Base-by-base conservation (phyloP, 1,284 basidiomycete genomes). In the Cutaneotrichosporon sp. region DNA sequence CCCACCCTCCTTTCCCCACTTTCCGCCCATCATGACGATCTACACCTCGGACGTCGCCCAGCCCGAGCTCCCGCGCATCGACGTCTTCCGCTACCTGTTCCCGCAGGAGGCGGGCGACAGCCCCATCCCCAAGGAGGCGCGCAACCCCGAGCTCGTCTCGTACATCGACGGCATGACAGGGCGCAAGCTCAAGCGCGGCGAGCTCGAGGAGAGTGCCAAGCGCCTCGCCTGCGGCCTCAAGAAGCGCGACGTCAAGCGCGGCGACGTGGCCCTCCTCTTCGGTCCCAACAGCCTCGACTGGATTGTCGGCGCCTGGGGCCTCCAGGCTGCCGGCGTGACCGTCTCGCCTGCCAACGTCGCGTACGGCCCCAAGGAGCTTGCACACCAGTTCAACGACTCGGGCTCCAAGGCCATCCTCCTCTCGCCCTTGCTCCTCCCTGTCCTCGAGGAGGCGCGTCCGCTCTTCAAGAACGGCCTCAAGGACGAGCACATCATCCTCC, bases 91-190 rank as follows among this genome's bases (percentile, higher is more conserved):
- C 22, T 65, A 62, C 58, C 43, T 65, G 18, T 58, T 65, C 42
- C 64, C 64, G 11, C 42, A 57, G 14, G 31, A 53, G n/a, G 33
- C 50, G 1, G 50, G 29, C 43, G 56, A 59, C 20, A 57, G 54
- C 27, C 60, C 60, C 14, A 22, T 50, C 16, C 47, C 56, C 13
- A 53, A 24, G 2, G 29, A 20, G 4, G 51, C 51, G 9, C 58
- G 58, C 51, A 25, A 54, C 43, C 51, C 58, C 9, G 13, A 67
- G 16, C 62, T 77, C 4, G 82, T 83, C 9, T 87, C 88, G 0
- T 89, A 86, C 73, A 82, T 90, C 55, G 89, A 91, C 69, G 87
- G 87, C 0, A 73, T 79, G 2, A 84, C 87, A 0, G 87, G 85
- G 0, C 78, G 82, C 0, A 80, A 81, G 3, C 67, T 91, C 27